phyloP scores from a whole-genome alignment of 768 basidiomycete species.

The Boletus eberwhitei region DNA sequence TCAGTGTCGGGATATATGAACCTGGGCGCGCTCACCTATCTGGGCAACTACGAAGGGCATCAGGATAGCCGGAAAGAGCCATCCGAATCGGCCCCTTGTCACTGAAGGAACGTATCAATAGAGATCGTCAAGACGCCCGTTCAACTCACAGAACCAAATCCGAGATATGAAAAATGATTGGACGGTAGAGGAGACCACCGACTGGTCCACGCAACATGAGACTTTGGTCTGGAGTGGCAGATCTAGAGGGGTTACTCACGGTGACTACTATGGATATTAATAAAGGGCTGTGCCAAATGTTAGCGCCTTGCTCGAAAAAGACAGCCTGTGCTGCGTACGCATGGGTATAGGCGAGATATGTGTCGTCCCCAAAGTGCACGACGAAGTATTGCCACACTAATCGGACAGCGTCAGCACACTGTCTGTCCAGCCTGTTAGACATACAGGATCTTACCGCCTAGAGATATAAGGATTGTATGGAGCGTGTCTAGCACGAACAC shows the following conservation, averaged over 20 bases:
- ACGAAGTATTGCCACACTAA: conserved; percentile 25
- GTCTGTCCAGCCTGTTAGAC: neutral
- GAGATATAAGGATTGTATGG: conserved; percentile 15
- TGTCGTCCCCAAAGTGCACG: conserved; percentile 19
- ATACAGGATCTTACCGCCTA: conserved; percentile 13
- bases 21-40: conserved; percentile 7
- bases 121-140: neutral
- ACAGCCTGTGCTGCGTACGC: conserved; percentile 15
- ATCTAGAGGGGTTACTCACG: conserved; percentile 6
- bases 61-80: conserved; percentile 17
- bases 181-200: conserved; percentile 17
- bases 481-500: conserved; percentile 19
- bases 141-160: conserved; percentile 21
- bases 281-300: conserved; percentile 14
- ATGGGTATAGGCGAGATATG: conserved; percentile 13
- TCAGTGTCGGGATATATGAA: neutral
- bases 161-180: conserved; percentile 28
- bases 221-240: neutral
- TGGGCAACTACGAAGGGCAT: conserved; percentile 19
- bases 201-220: conserved; percentile 18
- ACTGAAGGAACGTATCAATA: conserved; percentile 5
- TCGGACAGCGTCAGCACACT: neutral
- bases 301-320: conserved; percentile 4
- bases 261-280: conserved; percentile 21
- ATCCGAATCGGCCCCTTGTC: conserved; percentile 12